Evolutionary conservation across 495 filamentous ascomycete species (phyloP).

Genomic region (Massariosphaeria phaeospora): DNA sequence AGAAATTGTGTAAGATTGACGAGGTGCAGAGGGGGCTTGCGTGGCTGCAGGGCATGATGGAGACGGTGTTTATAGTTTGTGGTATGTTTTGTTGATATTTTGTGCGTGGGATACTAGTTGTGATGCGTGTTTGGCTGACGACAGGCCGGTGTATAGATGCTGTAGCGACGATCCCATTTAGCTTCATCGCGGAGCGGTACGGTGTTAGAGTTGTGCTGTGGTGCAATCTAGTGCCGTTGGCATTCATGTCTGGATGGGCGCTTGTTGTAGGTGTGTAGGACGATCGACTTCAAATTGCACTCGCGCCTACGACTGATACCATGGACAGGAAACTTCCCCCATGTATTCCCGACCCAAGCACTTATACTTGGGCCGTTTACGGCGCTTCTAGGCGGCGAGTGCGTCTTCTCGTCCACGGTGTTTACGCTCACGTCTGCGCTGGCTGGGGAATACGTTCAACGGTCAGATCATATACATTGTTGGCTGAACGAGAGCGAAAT

Average conservation of each 20-base stretch:
- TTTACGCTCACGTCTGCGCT: conserved; percentile 20
- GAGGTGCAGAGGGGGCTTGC: conserved; percentile 45
- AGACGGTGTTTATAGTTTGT: conserved; percentile 27
- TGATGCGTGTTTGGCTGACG: background rate
- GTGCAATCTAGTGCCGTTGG: conserved; percentile 19
- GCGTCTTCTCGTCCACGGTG: conserved; percentile 31
- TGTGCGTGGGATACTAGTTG: background rate
- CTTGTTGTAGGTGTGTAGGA: conserved; percentile 26
- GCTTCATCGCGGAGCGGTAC: conserved; percentile 25
- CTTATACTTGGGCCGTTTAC: conserved; percentile 29
- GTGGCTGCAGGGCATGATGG: conserved; percentile 42
- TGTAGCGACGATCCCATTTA: conserved; percentile 31
- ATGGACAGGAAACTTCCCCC: conserved; percentile 18
- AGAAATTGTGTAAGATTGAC: conserved; percentile 48
- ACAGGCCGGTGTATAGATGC: conserved; percentile 16
- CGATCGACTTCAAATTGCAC: background rate
- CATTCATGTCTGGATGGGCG: conserved; percentile 28
- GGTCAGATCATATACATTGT: conserved; percentile 3
- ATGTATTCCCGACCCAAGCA: conserved; percentile 24
- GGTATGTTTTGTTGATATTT: conserved; percentile 18
- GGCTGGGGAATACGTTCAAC: conserved; percentile 22
- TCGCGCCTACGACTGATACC: background rate
- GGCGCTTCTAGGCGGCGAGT: conserved; percentile 26
- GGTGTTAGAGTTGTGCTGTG: conserved; percentile 23
- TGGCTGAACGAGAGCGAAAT: background rate